Percentiles rank a stretch among this genome's conserved stretches.
Evolutionary conservation across 257 asterid species (phyloP).

Genomic region (Nicotiana obtusifolia): DNA sequence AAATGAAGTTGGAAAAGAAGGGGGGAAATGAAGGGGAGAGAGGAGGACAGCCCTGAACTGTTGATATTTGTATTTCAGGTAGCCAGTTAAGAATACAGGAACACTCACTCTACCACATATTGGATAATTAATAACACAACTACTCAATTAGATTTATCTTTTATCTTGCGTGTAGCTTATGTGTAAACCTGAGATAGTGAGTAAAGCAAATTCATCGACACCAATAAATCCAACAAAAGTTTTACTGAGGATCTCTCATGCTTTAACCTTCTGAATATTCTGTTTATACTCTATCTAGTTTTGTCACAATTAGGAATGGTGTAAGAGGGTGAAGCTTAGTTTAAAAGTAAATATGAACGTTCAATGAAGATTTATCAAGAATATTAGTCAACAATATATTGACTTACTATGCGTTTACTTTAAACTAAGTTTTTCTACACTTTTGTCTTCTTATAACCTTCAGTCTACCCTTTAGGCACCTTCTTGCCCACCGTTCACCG

Average conservation of each 20-base stretch:
- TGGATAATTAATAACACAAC: neutral
- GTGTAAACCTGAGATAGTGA: neutral
- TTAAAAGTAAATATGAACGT: neutral
- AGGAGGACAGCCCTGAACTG: neutral
- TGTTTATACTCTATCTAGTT: neutral
- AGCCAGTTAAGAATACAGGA: neutral
- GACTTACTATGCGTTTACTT: neutral
- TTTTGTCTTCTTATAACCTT: slow-evolving; percentile 6
- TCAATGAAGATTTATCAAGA: neutral
- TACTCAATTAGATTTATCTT: neutral
- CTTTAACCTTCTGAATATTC: slow-evolving; percentile 4
- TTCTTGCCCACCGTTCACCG: neutral
- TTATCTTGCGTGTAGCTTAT: neutral
- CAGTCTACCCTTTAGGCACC: neutral
- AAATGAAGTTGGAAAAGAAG: neutral
- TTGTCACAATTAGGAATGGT: neutral
- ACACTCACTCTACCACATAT: neutral
- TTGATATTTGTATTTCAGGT: neutral
- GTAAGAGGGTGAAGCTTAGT: neutral
- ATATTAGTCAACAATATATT: neutral
- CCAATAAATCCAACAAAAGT: neutral
- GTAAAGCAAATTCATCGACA: neutral
- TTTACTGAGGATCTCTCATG: neutral
- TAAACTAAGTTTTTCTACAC: neutral
- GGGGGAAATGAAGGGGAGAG: neutral